Base-by-base conservation (phyloP, 2,329 filamentous ascomycete genomes). In the Aspergillus sclerotialis region DNA sequence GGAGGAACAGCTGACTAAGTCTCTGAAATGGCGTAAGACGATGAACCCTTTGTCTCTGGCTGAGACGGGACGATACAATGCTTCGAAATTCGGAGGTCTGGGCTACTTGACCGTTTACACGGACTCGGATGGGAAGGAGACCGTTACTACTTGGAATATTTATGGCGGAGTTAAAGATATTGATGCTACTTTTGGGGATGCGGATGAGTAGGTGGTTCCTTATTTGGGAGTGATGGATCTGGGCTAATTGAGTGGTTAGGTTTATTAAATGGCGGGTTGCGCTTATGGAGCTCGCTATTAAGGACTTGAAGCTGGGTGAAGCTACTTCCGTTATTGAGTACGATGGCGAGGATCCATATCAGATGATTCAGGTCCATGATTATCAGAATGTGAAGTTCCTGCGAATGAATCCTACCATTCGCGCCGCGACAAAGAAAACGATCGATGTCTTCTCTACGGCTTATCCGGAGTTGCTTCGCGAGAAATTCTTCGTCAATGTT, bases 401-500 rank as follows among this genome's bases (percentile, higher is more conserved):
- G 48, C 80, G 86, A 40, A 80, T 85, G 68, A 82, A 90, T 37
- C 75, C 84, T 1, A 70, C 74, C 37, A 80, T 92, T 62, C 88
- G 84, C 61, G 72, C 78, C 3, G 84, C 85, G 11, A 83, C 78
- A 44, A 80, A 78, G 53, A 79, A 89, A 65, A 89, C 85, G 29
- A 93, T 95, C 58, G 74, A 83, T 42, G 72, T 84, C 33, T 87
- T 95, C 58, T 76, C 80, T 33, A 79, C 76, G 47, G 84, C 84
- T 46, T 95, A 95, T 65, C 89, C 90, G 0, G 90, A 95, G 68
- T 78, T 94, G 7, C 73, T 95, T 31, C 78, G 78, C 50, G 78
- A 90, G 67, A 95, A 95, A 70, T 95, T 89, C 73, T 95, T 95
- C 57, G 84, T 95, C 65, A 95, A 95, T 53, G 86, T 95, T 5